A percentile compares a stretch with the other conserved stretches of the same genome.
Conservation (phyloP, 495 filamentous ascomycete species). For the Jackrogersella minutella region DNA sequence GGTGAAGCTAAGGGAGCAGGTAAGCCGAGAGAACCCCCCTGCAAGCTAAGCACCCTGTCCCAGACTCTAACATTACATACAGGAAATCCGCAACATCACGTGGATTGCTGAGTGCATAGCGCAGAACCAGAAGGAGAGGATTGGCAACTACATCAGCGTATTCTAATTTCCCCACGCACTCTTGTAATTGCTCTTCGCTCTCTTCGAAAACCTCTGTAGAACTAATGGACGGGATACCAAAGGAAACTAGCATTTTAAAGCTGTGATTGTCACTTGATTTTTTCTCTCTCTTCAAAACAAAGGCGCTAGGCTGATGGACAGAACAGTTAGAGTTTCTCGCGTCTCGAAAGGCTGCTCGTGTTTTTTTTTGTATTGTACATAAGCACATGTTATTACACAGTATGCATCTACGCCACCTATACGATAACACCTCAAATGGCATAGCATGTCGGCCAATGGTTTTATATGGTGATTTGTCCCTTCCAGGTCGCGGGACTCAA, state of each 20-base stretch:
- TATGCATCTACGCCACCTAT: conserved; percentile 38
- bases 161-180: conserved; percentile 58
- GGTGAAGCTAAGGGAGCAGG: conserved; percentile 98
- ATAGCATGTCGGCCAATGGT: conserved; percentile 10
- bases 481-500: conserved; percentile 87
- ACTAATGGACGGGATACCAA: conserved; percentile 44
- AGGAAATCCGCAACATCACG: conserved; percentile 99
- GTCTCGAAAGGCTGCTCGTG: conserved; percentile 24
- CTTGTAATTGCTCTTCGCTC: conserved; percentile 20
- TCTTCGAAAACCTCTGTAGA: conserved; percentile 46
- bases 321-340: conserved; percentile 30
- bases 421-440: conserved; percentile 32
- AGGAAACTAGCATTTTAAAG: conserved; percentile 28
- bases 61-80: conserved; percentile 9
- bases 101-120: conserved; percentile 99
- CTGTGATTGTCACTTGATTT: conserved; percentile 27
- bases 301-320: conserved; percentile 38
- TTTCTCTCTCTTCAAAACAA: conserved; percentile 14
- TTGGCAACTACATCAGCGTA: conserved; percentile 97
- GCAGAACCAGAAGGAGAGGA: conserved; percentile 99
- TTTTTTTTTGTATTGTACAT: conserved; percentile 37
- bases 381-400: conserved; percentile 36
- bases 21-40: conserved; percentile 53
- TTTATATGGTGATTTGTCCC: conserved; percentile 80
- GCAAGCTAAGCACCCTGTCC: not conserved